Evolutionary conservation across 2,329 filamentous ascomycete genomes (phyloP), one percentile per base, ranked within the genome.

Genomic region (Grosmannia huntii): DNA sequence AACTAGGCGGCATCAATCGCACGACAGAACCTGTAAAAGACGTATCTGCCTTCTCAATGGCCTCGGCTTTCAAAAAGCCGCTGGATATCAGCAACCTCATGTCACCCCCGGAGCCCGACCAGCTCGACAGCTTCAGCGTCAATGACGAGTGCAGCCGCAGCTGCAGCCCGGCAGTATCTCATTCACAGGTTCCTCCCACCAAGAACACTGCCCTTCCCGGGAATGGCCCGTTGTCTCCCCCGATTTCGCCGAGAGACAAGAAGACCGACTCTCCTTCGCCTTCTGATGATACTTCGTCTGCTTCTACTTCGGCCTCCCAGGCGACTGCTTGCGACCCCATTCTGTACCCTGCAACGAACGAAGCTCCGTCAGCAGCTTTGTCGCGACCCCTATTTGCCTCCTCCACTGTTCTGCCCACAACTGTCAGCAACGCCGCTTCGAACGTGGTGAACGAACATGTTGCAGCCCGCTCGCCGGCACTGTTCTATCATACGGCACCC

Each of bases 101-200:
- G 76, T 85, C 82, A 25, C 82, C 82, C 36, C 82, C 82, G 25
- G 81, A 84, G 44, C 72, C 73, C n/a, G 67, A 74, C 38, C 75
- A 73, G 54, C 69, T 73, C 46, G 81, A 84, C 62, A 80, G 69
- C 64, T 84, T 83, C 67, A 69, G 64, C 53, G 69, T 72, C 46
- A 60, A 28, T 33, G 55, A 46, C 11, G 57, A 61, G 56, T 58
- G 27, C 65, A 61, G 62, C 60, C 66, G 55, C 55, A 53, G 31
- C 25, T 21, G 31, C 51, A 59, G 23, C 14, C 51, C 36, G 23
- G 23, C 56, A 66, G 60, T 57, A 9, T 11, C 19, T 5, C 44
- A 21, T n/a, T 48, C 55, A 23, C n/a, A 33, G 28, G 2, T 41
- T 41, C 41, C 27, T 7, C 4, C 21, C 27, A 36, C 5, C 16